phyloP scores from a whole-genome alignment of 495 filamentous ascomycete species.

The Cudoniella acicularis region DNA sequence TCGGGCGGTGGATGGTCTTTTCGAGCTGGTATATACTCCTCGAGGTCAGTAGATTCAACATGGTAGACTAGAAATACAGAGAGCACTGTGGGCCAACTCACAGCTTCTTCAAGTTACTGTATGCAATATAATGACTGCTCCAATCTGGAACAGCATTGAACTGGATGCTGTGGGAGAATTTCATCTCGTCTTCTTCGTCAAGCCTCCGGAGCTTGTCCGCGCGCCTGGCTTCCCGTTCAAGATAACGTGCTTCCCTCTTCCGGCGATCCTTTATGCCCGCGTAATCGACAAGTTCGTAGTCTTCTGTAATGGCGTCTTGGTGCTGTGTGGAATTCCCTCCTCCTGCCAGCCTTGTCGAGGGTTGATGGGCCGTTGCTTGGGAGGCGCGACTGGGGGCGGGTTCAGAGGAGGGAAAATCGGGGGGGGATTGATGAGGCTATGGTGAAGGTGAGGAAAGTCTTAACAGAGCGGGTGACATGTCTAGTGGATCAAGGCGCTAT shows the following conservation, averaged over 20 bases:
- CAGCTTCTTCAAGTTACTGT: conserved; percentile 98
- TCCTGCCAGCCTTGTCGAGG: conserved; percentile 16
- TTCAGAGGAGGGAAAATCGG: conserved; percentile 28
- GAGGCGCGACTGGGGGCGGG: conserved; percentile 19
- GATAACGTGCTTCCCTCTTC: conserved; percentile 16
- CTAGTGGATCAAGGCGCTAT: background rate
- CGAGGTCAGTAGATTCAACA: conserved; percentile 10
- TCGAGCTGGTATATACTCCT: conserved; percentile 91
- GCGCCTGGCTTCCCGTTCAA: conserved; percentile 32
- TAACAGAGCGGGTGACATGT: background rate
- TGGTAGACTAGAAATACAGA: background rate
- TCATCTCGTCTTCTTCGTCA: conserved; percentile 80
- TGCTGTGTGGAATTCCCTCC: conserved; percentile 14
- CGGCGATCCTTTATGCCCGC: background rate
- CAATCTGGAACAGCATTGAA: conserved; percentile 99
- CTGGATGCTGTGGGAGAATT: conserved; percentile 99
- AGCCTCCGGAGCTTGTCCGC: conserved; percentile 51
- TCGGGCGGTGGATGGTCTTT: conserved; percentile 61
- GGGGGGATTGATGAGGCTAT: conserved; percentile 25
- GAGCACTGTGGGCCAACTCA: conserved; percentile 43
- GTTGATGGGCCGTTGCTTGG: background rate
- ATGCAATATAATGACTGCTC: conserved; percentile 96
- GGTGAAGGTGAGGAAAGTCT: conserved; percentile 5
- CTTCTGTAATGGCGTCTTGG: conserved; percentile 12
- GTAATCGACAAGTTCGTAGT: conserved; percentile 26